Evolutionary conservation across 2,329 filamentous ascomycete genomes (phyloP).

Genomic region (Cercospora sesami): DNA sequence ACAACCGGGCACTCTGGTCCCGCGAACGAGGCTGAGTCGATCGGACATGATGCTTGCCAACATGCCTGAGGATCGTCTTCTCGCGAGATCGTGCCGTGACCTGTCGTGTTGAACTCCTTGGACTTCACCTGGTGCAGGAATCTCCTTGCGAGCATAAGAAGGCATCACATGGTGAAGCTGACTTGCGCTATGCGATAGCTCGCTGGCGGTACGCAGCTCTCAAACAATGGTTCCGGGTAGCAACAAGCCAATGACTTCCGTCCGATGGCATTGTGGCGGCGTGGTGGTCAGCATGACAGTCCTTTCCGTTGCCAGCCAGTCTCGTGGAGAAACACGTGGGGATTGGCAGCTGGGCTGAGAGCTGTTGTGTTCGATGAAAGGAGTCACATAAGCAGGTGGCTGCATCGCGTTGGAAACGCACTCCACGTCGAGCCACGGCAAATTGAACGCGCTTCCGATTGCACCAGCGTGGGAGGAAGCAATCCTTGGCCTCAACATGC

Average conservation of each 20-base stretch:
- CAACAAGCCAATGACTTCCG: neutral
- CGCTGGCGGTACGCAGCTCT: neutral
- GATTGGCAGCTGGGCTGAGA: neutral
- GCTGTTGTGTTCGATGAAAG: neutral
- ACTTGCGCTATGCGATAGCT: neutral
- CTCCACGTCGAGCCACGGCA: neutral
- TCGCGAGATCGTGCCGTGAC: slow-evolving; percentile 4
- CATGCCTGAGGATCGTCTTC: slow-evolving; percentile 17
- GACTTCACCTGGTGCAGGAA: slow-evolving; percentile 3
- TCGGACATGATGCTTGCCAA: slow-evolving; percentile 8
- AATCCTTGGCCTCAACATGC: neutral
- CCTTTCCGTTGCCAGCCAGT: neutral
- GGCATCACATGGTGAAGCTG: neutral
- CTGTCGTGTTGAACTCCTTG: neutral
- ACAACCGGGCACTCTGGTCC: neutral
- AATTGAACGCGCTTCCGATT: neutral
- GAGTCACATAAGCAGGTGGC: neutral
- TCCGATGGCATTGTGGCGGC: neutral
- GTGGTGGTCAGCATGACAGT: neutral
- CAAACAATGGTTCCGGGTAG: neutral
- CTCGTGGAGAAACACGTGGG: neutral
- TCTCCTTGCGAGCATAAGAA: neutral
- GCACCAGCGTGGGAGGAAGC: neutral
- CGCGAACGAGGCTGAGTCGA: slow-evolving; percentile 13
- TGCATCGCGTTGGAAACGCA: neutral